Evolutionary conservation across 1,284 basidiomycete genomes (phyloP), one percentile per base, ranked within the genome.

Genomic region (Rhodotorula sp.): DNA sequence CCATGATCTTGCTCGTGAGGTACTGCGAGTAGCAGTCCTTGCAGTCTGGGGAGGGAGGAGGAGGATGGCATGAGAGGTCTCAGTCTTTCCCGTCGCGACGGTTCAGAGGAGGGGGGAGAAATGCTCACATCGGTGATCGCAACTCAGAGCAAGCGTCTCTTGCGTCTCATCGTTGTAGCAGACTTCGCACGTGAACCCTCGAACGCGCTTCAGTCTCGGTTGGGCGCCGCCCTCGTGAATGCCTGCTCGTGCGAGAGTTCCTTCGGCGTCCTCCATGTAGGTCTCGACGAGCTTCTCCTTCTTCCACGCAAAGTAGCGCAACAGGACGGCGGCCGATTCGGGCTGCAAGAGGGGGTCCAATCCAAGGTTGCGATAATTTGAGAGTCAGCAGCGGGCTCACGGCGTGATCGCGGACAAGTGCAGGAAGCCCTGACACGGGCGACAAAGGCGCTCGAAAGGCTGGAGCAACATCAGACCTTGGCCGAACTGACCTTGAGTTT

Each of bases 261-360:
- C 82, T 23, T 87, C 85, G 1, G 91, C 86, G 74, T 92, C 90
- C 78, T 94, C 93, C 92, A 95, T 94, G 82, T 92, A 97, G 80
- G 90, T 89, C 84, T 83, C 82, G 70, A 83, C 80, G n/a, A 98
- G 86, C 70, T 89, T 89, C 82, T 99, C 95, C 79, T 92, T 92
- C 85, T 99, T 98, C 95, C 95, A 99, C 60, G 86, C 85, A 84
- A 91, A 89, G 82, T 93, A 85, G 47, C 94, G 88, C 60, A 99
- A 84, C 10, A 99, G 85, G 60, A 95, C 84, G 1, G 89, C 86
- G 3, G 95, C 93, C 5, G 85, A 85, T 74, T 77, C 77, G 82
- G 83, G 49, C 82, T 79, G 84, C 38, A 43, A 12, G 38, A 43
- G 12, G 38, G 38, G 38, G 34, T n/a, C n/a, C n/a, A n/a, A 5